These are phyloP conservation scores for Fusarium duplospermum DNA, from an alignment of 2,329 filamentous ascomycete species.

Conservation along the genomic window DNA sequence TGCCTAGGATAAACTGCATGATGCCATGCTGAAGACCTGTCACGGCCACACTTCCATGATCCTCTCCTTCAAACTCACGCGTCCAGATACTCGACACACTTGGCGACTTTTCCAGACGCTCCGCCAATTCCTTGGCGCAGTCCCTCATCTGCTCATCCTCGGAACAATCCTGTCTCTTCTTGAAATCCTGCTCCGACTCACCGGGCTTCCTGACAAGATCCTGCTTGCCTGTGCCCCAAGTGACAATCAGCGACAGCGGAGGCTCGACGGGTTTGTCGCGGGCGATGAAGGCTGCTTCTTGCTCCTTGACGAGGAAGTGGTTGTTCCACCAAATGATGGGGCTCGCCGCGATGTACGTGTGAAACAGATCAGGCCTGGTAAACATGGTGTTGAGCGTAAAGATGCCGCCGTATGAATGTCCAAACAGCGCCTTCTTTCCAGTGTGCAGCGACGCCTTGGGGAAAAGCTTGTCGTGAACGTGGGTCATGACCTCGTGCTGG, in stretches of 20 bases:
- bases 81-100: conserved; percentile 36
- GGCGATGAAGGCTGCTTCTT: conserved; percentile 43
- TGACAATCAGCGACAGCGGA: conserved; percentile 49
- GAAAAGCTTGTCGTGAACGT: conserved; percentile 45
- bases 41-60: conserved; percentile 40
- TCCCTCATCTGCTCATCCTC: conserved; percentile 42
- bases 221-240: conserved; percentile 48
- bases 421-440: conserved; percentile 57
- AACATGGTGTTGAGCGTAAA: conserved; percentile 59
- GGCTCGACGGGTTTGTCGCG: conserved; percentile 20
- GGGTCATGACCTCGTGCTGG: conserved; percentile 51
- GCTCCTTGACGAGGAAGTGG: conserved; percentile 51
- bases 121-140: conserved; percentile 27
- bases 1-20: conserved; percentile 36
- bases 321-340: conserved; percentile 62
- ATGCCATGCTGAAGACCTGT: conserved; percentile 38
- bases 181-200: conserved; percentile 47
- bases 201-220: conserved; percentile 40
- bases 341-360: conserved; percentile 58
- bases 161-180: conserved; percentile 39
- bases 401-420: conserved; percentile 62
- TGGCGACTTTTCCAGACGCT: conserved; percentile 30
- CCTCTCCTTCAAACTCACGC: conserved; percentile 43
- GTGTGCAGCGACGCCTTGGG: conserved; percentile 46
- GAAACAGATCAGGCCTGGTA: conserved; percentile 54